phyloP scores from a whole-genome alignment of 305 asterid genomes.

The Withania somnifera region DNA sequence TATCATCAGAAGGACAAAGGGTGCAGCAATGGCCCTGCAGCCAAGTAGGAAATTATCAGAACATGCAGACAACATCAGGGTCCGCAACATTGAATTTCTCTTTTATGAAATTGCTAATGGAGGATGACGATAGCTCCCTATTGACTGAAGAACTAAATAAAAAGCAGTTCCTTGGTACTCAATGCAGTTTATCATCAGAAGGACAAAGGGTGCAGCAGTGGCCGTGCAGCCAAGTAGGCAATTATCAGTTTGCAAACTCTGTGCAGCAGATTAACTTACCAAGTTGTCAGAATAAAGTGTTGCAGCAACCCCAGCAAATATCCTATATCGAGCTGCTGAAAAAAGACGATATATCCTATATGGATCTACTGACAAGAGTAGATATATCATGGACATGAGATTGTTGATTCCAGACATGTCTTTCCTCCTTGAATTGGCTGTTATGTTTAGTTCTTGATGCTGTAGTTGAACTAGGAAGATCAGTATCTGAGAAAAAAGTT shows the following conservation, averaged over 20 bases:
- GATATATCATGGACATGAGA: not conserved
- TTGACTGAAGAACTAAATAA: not conserved
- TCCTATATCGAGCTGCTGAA: not conserved
- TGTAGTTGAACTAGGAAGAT: too few species aligned
- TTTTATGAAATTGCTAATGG: not conserved
- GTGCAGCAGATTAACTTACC: not conserved
- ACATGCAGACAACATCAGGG: not conserved
- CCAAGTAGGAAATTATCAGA: not conserved
- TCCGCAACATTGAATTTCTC: not conserved
- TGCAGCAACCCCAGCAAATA: not conserved
- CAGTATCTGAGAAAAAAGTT: too few species aligned
- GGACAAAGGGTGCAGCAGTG: not conserved
- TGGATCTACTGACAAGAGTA: conserved; percentile 2
- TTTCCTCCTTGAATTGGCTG: not conserved
- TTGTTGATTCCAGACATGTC: not conserved
- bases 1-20: not conserved
- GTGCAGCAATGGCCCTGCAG: not conserved
- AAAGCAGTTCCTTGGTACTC: not conserved
- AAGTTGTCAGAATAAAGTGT: not conserved
- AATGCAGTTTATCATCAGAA: not conserved
- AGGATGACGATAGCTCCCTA: not conserved
- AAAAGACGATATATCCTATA: not conserved
- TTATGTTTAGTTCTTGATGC: not conserved
- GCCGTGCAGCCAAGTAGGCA: not conserved
- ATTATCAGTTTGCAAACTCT: not conserved